phyloP scores from a whole-genome alignment of 164 flowering plant species.

The Aristolochia californica region DNA sequence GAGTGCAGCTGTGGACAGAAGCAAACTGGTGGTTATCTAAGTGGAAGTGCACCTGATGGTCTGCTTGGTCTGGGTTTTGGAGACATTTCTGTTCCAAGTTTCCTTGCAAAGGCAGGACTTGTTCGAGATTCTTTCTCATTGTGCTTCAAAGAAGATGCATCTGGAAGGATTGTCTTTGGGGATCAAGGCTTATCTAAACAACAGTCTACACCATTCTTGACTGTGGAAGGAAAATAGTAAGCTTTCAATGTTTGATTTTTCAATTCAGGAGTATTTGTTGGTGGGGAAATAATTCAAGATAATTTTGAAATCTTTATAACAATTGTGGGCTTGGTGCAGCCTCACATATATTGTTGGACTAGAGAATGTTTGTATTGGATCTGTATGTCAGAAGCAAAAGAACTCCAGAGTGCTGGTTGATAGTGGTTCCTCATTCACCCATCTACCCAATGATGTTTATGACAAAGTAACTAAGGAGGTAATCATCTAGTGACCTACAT shows the following conservation, averaged over 20 bases:
- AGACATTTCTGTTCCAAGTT: conserved; percentile 74
- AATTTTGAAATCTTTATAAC: conserved; percentile 6
- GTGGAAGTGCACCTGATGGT: conserved; percentile 95
- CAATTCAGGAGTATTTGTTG: not conserved
- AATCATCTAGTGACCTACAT: conserved; percentile 5
- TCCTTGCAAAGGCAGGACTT: conserved; percentile 68
- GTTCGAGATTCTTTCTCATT: conserved; percentile 70
- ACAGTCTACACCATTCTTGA: conserved; percentile 56
- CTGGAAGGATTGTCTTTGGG: conserved; percentile 87
- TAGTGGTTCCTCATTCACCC: conserved; percentile 87
- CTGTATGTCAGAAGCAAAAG: conserved; percentile 47
- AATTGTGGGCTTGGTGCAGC: conserved; percentile 28
- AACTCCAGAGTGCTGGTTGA: conserved; percentile 59
- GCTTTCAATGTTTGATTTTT: not conserved
- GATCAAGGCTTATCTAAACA: conserved; percentile 62
- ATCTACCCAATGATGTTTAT: conserved; percentile 53
- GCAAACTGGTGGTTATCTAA: conserved; percentile 84
- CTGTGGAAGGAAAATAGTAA: conserved; percentile 60
- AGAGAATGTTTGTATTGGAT: conserved; percentile 57
- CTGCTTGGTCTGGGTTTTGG: conserved; percentile 89
- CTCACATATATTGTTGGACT: conserved; percentile 61
- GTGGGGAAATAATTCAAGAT: not conserved
- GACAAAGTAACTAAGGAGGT: conserved; percentile 57
- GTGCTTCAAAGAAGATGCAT: conserved; percentile 71
- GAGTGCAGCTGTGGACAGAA: conserved; percentile 76